A percentile compares a stretch with the other conserved stretches of the same genome.
phyloP scores from a whole-genome alignment of 2,329 filamentous ascomycete genomes.

The Apiospora malaysiana region DNA sequence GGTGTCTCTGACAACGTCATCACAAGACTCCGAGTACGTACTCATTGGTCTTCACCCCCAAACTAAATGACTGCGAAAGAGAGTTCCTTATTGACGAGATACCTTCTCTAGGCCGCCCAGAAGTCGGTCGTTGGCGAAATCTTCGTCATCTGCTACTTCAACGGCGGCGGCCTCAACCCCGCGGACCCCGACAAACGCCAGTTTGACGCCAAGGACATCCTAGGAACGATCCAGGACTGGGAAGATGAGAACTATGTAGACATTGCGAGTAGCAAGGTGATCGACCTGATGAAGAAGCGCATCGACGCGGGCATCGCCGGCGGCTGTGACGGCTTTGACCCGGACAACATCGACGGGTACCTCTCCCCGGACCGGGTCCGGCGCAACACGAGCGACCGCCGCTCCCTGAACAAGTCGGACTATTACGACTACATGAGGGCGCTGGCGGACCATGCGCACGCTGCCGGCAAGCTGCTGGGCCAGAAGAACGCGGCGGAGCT shows the following conservation, averaged over 20 bases:
- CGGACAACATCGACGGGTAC: conserved; percentile 24
- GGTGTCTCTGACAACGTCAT: neutral
- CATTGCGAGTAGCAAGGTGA: neutral
- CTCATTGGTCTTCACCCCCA: neutral
- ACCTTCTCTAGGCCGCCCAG: neutral
- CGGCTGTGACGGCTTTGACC: conserved; percentile 23
- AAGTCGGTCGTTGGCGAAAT: neutral
- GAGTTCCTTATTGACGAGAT: neutral
- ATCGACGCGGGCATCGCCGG: conserved; percentile 6
- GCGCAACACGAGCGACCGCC: neutral
- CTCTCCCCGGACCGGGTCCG: neutral
- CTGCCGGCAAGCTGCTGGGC: conserved; percentile 9
- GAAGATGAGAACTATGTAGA: conserved; percentile 22
- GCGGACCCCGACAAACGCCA: neutral
- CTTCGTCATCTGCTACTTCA: conserved; percentile 24
- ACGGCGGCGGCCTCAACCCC: conserved; percentile 20
- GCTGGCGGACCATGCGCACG: conserved; percentile 18
- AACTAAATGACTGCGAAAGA: neutral
- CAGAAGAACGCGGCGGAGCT: conserved; percentile 24
- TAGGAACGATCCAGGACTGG: conserved; percentile 19
- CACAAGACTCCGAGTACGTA: neutral
- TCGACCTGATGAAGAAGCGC: conserved; percentile 17
- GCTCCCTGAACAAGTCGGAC: neutral
- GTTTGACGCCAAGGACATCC: neutral
- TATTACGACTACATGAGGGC: conserved; percentile 11